Percentiles rank a stretch among this genome's conserved stretches.
Evolutionary conservation across 2,329 filamentous ascomycete species (phyloP).

Genomic region (Aspergillus ustus): DNA sequence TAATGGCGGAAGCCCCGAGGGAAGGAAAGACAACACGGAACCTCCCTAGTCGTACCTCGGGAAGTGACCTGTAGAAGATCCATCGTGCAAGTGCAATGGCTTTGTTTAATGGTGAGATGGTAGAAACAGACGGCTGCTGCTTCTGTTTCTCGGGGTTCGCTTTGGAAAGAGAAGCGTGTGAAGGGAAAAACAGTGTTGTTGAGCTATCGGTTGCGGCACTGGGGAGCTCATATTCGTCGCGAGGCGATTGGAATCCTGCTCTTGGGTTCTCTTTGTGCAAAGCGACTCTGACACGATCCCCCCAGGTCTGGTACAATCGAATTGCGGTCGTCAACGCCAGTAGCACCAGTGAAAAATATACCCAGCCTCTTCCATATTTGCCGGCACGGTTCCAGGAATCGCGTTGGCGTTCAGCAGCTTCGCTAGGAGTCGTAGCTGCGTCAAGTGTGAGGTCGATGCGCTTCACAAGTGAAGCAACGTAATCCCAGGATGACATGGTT

Average conservation of each 20-base stretch:
- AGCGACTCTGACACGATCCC: conserved; percentile 88
- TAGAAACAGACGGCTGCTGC: conserved; percentile 72
- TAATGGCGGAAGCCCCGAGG: conserved; percentile 70
- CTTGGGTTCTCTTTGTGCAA: conserved; percentile 83
- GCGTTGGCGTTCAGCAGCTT: conserved; percentile 60
- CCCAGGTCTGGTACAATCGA: conserved; percentile 86
- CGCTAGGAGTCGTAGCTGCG: conserved; percentile 57
- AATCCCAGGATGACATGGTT: conserved; percentile 22
- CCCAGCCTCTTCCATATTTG: conserved; percentile 86
- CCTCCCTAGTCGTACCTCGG: conserved; percentile 70
- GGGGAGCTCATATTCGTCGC: conserved; percentile 65
- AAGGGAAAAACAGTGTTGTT: conserved; percentile 76
- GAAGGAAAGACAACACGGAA: conserved; percentile 80
- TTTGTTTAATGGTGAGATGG: conserved; percentile 75
- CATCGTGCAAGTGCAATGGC: conserved; percentile 81
- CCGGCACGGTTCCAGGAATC: conserved; percentile 83
- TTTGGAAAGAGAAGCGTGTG: conserved; percentile 62
- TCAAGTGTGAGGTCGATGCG: conserved; percentile 63
- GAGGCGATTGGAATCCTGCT: conserved; percentile 59
- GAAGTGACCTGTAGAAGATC: conserved; percentile 86
- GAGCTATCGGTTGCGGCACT: conserved; percentile 64
- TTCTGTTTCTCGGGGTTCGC: conserved; percentile 50
- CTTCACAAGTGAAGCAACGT: conserved; percentile 42
- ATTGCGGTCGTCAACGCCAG: conserved; percentile 69
- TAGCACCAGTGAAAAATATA: conserved; percentile 80